Percentiles rank a stretch among this genome's conserved stretches.
Conservation (phyloP, 2,329 filamentous ascomycete genomes). For the Fusarium pseudocircinatum region DNA sequence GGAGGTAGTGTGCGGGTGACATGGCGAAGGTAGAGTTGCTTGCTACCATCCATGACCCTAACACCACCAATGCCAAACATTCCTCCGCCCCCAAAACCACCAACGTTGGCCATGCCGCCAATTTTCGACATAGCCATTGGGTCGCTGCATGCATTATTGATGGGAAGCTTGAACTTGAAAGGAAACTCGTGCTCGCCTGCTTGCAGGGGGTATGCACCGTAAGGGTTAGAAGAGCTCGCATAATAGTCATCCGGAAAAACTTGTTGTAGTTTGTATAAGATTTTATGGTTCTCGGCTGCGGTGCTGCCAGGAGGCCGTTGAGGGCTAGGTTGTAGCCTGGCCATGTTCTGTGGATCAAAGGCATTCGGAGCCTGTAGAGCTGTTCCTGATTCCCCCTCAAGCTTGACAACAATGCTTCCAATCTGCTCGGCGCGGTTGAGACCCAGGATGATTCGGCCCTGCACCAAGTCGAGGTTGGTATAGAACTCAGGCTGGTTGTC, state of each 20-base stretch:
- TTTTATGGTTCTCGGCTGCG: slow-evolving; percentile 72
- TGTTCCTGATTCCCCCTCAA: slow-evolving; percentile 82
- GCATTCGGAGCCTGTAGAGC: slow-evolving; percentile 64
- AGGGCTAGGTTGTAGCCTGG: slow-evolving; percentile 37
- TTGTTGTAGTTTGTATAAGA: slow-evolving; percentile 77
- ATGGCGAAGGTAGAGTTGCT: slow-evolving; percentile 72
- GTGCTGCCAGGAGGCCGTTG: slow-evolving; percentile 53
- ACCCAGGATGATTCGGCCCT: slow-evolving; percentile 66
- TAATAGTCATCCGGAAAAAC: slow-evolving; percentile 73
- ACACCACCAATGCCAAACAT: slow-evolving; percentile 62
- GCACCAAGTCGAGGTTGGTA: slow-evolving; percentile 81
- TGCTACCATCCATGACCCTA: slow-evolving; percentile 70
- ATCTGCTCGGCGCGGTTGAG: slow-evolving; percentile 75
- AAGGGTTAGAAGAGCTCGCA: slow-evolving; percentile 51
- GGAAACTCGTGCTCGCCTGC: slow-evolving; percentile 79
- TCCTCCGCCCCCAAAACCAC: slow-evolving; percentile 59
- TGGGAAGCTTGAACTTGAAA: slow-evolving; percentile 79
- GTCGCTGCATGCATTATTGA: slow-evolving; percentile 78
- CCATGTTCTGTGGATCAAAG: slow-evolving; percentile 55
- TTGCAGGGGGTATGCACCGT: slow-evolving; percentile 67
- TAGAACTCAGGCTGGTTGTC: slow-evolving; percentile 76
- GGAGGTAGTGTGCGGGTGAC: slow-evolving; percentile 89
- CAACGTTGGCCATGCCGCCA: slow-evolving; percentile 62
- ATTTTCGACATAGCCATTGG: slow-evolving; percentile 62
- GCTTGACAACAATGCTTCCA: slow-evolving; percentile 80